These are phyloP conservation scores for Claviceps pusilla DNA, from an alignment of 2,329 filamentous ascomycete species.

Conservation along the genomic window DNA sequence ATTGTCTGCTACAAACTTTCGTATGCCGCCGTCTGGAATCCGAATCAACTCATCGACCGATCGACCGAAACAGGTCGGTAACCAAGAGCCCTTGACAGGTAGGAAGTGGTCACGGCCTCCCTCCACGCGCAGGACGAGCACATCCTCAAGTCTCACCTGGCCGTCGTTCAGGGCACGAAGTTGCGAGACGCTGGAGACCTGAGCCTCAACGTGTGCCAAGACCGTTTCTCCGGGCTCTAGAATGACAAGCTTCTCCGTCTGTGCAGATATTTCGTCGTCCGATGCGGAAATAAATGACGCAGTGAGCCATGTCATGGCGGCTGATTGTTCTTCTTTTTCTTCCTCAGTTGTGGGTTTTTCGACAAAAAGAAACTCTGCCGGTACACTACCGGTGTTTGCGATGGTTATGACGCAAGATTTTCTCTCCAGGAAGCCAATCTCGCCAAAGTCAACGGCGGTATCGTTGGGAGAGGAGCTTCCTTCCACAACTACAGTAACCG, in stretches of 20 bases:
- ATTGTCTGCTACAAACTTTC: constrained; percentile 30
- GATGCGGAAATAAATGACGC: constrained; percentile 42
- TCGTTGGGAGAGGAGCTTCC: constrained; percentile 27
- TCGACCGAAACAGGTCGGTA: constrained; percentile 66
- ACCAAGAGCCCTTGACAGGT: constrained; percentile 62
- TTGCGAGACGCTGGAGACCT: constrained; percentile 47
- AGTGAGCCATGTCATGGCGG: constrained; percentile 50
- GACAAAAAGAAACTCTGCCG: constrained; percentile 67
- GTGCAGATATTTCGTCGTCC: constrained; percentile 17
- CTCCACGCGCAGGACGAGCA: constrained; percentile 71
- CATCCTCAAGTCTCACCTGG: constrained; percentile 56
- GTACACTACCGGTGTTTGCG: constrained; percentile 77
- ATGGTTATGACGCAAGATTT: constrained; percentile 60
- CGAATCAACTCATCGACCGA: constrained; percentile 80
- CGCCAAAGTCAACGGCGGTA: constrained; percentile 59
- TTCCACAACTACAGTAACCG: constrained; percentile 71
- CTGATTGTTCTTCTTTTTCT: constrained; percentile 25
- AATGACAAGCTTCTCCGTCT: constrained; percentile 38
- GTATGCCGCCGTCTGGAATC: constrained; percentile 67
- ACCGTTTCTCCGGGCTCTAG: constrained; percentile 76
- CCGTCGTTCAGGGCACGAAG: constrained; percentile 60
- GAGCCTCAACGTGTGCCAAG: constrained; percentile 51
- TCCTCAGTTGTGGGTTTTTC: constrained; percentile 45
- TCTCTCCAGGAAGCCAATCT: constrained; percentile 52
- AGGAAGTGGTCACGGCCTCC: constrained; percentile 87